Evolutionary conservation across 2,329 filamentous ascomycete species (phyloP).

Genomic region (Hypoxylon sp.): DNA sequence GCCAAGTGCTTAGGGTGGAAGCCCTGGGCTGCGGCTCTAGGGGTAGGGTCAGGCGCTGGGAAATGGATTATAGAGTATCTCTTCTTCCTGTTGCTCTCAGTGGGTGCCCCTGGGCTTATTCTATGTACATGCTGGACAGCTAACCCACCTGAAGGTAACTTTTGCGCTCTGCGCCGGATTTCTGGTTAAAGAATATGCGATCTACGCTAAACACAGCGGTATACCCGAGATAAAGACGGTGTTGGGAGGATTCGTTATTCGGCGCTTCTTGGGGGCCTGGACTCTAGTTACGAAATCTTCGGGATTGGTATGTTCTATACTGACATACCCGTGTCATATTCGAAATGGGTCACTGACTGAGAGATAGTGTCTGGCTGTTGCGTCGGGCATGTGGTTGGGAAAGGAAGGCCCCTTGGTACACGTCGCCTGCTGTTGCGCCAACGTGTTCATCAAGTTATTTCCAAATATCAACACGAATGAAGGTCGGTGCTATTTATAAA

Average conservation of each 20-base stretch:
- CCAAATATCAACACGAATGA: slow-evolving; percentile 84
- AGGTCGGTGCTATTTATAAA: slow-evolving; percentile 57
- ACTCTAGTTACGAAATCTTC: slow-evolving; percentile 89
- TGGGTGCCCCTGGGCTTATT: slow-evolving; percentile 53
- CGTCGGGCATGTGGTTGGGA: slow-evolving; percentile 94
- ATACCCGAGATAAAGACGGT: slow-evolving; percentile 99
- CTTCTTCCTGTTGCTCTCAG: slow-evolving; percentile 85
- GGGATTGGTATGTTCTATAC: slow-evolving; percentile 69
- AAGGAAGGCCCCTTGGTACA: slow-evolving; percentile 97
- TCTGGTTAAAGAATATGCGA: slow-evolving; percentile 82
- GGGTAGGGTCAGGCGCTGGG: slow-evolving; percentile 69
- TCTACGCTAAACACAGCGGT: slow-evolving; percentile 91
- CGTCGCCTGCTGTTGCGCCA: slow-evolving; percentile 95
- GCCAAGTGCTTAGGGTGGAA: slow-evolving; percentile 88
- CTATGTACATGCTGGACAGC: slow-evolving; percentile 24
- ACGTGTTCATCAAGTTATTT: slow-evolving; percentile 91
- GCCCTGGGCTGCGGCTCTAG: slow-evolving; percentile 80
- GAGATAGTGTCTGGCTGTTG: slow-evolving; percentile 84
- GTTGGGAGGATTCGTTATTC: slow-evolving; percentile 91
- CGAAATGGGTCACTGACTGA: slow-evolving; percentile 39
- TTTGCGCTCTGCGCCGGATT: slow-evolving; percentile 81
- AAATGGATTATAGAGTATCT: slow-evolving; percentile 87
- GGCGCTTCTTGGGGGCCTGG: slow-evolving; percentile 85
- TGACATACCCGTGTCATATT: background rate
- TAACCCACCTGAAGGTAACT: slow-evolving; percentile 61